Percentiles rank a stretch among this genome's conserved stretches.
phyloP scores from a whole-genome alignment of 2,329 filamentous ascomycete genomes.

The Stachybotrys echinatus region DNA sequence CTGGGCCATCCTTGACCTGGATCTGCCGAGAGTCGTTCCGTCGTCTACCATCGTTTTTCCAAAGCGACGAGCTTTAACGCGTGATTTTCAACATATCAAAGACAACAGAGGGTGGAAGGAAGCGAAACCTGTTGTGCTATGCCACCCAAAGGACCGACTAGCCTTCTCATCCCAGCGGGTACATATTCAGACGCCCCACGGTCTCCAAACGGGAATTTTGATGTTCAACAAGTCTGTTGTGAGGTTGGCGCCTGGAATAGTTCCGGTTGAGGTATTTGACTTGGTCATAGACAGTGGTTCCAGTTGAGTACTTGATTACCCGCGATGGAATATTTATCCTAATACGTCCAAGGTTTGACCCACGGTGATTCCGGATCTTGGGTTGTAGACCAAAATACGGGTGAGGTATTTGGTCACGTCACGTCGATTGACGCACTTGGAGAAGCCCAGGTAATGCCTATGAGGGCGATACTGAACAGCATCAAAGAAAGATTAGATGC shows the following conservation, averaged over 20 bases:
- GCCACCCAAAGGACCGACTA: neutral
- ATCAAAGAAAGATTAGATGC: neutral
- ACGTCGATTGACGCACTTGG: slow-evolving; percentile 5
- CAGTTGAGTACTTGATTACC: neutral
- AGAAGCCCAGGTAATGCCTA: slow-evolving; percentile 1
- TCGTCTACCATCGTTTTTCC: neutral
- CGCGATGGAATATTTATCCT: neutral
- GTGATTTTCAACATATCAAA: neutral
- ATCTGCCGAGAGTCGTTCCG: neutral
- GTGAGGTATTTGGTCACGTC: slow-evolving; percentile 5
- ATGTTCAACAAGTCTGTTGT: neutral
- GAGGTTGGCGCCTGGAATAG: neutral
- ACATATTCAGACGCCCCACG: neutral
- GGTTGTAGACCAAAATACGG: slow-evolving; percentile 1
- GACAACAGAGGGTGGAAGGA: neutral
- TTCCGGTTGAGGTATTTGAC: neutral
- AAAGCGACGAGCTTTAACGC: neutral
- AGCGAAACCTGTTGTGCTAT: neutral
- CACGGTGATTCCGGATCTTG: slow-evolving; percentile 7
- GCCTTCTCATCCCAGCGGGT: neutral
- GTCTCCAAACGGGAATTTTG: neutral
- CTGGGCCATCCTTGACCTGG: neutral
- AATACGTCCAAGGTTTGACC: neutral
- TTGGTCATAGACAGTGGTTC: neutral
- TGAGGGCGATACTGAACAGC: neutral